Evolutionary conservation across 192 early-diverging fungal genomes (phyloP).

Genomic region (Podochytrium sp.): DNA sequence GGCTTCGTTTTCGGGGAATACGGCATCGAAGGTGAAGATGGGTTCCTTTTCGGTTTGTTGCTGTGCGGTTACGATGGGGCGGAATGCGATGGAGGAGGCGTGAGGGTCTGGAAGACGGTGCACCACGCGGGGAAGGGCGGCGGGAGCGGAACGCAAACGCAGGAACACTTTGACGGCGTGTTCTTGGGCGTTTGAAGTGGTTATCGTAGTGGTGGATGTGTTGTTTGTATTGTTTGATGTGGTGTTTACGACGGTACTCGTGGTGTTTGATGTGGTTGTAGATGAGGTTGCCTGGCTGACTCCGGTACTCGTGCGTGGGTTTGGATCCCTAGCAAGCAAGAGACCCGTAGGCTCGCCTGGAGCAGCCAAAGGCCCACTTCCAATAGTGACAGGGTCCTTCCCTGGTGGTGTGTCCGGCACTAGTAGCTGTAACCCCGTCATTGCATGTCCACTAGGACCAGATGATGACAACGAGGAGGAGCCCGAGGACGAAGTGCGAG

Average conservation of each 20-base stretch:
- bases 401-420: too few relatives aligned
- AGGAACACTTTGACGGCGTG: slow-evolving; percentile 25
- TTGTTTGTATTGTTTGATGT: background rate
- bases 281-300: too few relatives aligned
- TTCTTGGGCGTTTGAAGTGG: background rate
- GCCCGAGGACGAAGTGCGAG: background rate
- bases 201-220: background rate
- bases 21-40: slow-evolving; percentile 21
- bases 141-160: slow-evolving; percentile 3
- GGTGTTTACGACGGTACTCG: background rate
- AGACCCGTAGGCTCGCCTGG: too few relatives aligned
- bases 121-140: slow-evolving; percentile 11
- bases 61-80: background rate
- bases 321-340: too few relatives aligned
- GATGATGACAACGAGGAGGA: background rate
- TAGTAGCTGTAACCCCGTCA: too few relatives aligned
- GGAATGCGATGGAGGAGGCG: background rate
- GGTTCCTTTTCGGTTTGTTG: background rate
- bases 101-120: background rate
- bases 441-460: too few relatives aligned
- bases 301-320: too few relatives aligned
- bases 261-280: too few relatives aligned
- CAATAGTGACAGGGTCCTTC: too few relatives aligned
- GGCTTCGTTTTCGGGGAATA: slow-evolving; percentile 24
- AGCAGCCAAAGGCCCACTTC: too few relatives aligned